Evolutionary conservation across 805 yeast species (phyloP).

Genomic region (Dipodascus geniculatus): DNA sequence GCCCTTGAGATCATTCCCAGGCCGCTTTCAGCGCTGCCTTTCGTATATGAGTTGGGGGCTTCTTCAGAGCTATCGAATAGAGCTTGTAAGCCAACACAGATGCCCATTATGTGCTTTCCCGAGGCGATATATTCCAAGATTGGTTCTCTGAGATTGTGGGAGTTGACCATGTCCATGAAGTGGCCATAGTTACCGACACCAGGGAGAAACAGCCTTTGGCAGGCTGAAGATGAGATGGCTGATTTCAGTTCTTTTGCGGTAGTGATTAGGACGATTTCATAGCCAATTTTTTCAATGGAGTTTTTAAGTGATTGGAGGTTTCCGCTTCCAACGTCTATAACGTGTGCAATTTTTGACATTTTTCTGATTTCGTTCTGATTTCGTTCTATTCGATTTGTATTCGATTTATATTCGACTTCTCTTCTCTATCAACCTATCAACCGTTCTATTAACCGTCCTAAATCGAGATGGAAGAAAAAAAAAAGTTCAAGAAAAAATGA

Average conservation of each 20-base stretch:
- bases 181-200: conserved; percentile 98
- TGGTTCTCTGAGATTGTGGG: conserved; percentile 54
- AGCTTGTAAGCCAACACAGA: conserved; percentile 93
- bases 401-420: too few species aligned
- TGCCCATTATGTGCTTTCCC: conserved; percentile 91
- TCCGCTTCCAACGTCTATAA: conserved; percentile 91
- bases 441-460: too few species aligned
- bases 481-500: too few species aligned
- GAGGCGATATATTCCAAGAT: conserved; percentile 51
- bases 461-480: too few species aligned
- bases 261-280: conserved; percentile 47
- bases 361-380: too few species aligned
- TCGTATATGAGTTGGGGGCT: conserved; percentile 35
- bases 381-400: too few species aligned
- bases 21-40: conserved; percentile 30
- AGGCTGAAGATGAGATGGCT: conserved; percentile 15
- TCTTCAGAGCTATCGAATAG: conserved; percentile 70
- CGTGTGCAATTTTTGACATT: conserved; percentile 33
- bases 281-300: conserved; percentile 74
- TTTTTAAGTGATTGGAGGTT: conserved; percentile 81
- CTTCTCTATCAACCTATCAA: neutral
- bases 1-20: conserved; percentile 41
- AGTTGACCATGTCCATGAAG: conserved; percentile 59
- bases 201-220: conserved; percentile 56
- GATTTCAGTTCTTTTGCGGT: conserved; percentile 35